Base-by-base conservation (phyloP, 805 yeast species). In the Blastobotrys chiropterorum region DNA sequence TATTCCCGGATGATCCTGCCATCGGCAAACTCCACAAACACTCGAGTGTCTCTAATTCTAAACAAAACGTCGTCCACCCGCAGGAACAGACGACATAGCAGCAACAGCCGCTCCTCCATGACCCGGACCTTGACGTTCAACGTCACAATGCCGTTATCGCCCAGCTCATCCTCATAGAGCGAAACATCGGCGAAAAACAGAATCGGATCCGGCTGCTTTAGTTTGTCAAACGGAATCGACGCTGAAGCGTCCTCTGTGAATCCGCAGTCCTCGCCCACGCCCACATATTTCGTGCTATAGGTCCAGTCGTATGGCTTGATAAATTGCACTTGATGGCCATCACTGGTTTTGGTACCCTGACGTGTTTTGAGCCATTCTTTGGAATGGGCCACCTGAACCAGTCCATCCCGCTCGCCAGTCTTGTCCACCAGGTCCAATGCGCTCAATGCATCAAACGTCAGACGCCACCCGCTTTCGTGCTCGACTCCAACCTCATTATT, bases 251-350 rank as follows among this genome's bases (percentile, higher is more conserved):
- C 17, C 17, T 31, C 17, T 4, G 30, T 45, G 31, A n/a, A 7
- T n/a, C 31, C 20, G 26, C 26, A 17, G 21, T 17, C 34, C 11
- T 11, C 34, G 34, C 8, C 34, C 5, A 26, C 34, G 15, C 51
- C 99, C 54, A 73, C 75, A 66, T 92, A 94, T 46, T 74, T 68
- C 0, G 96, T 82, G 0, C 96, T 79, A 65, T 94, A 94, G 0
- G 99, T 92, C 99, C 99, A 94, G 71, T 94, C 99, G 65, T 81
- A 94, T 1, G 96, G 94, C 60, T 85, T 85, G 38, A 85, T 79
- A 45, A 85, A 79, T 62, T 74, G 67, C 51, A 82, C 75, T 63
- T 76, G 66, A 63, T 75, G 73, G 2, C 50, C 50, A 3, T 20
- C 46, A 4, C 34, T 30, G 14, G 34, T 39, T 30, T 30, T 44